Base-by-base conservation (phyloP, 2,329 filamentous ascomycete species). In the Talaromyces islandicus region DNA sequence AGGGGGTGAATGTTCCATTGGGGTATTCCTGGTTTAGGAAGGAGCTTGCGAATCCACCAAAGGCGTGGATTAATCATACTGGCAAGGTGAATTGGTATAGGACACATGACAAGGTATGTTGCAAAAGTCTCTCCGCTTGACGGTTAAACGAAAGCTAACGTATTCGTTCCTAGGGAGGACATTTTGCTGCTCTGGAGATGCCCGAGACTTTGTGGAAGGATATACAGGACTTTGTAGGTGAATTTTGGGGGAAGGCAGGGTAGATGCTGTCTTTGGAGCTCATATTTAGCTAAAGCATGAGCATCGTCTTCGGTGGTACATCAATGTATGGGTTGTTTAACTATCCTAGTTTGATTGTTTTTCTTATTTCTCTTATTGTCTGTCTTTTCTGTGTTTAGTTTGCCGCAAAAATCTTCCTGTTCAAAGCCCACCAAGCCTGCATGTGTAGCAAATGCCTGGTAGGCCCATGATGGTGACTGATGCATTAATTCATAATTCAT, bases 41-140 rank as follows among this genome's bases (percentile, higher is more conserved):
- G n/a, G 53, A 55, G 53, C 53, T 55, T 41, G 2, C 25, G n/a
- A 55, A 55, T 41, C 53, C 53, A 9, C 53, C 53, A 17, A 55
- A 55, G 32, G n/a, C 53, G 14, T 55, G 53, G 53, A 41, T 41
- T 55, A 32, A 55, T 25, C 3, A 41, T 21, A 55, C 32, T 3
- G 53, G 53, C 14, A 55, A 55, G 32, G n/a, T 55, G 53, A 55
- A 32, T 19, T 55, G 53, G 53, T 55, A 41, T 55, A 30, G 53
- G 27, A 43, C 17, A 41, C 53, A 55, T 41, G 53, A 55, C 10
- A 55, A 41, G 32, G 53, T 55, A 55, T 24, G 53, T 55, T 30
- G 19, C 12, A 24, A 9, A 7, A 14, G 9, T 24, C 19, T 35
- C 43, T 50, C 9, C 24, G 19, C 5, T 21, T 50, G 24, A 50